Conservation (phyloP, 495 filamentous ascomycete genomes). For the Podospora pseudocomata region DNA sequence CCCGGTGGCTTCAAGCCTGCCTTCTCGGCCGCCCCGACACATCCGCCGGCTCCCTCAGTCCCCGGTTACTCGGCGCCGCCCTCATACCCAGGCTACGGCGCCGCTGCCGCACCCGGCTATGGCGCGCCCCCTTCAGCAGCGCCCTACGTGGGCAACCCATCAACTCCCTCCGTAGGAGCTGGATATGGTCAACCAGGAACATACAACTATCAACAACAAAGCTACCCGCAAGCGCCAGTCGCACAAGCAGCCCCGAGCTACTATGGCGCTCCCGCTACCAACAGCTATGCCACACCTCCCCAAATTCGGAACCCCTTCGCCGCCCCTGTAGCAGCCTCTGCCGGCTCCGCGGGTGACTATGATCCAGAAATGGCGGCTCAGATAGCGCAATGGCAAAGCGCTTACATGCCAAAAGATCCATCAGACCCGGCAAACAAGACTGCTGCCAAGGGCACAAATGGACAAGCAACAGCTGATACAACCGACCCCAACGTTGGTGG, state of each 20-base stretch:
- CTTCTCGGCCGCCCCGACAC: conserved; percentile 42
- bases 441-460: conserved; percentile 23
- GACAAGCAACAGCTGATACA: conserved; percentile 32
- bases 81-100: conserved; percentile 31
- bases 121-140: conserved; percentile 34
- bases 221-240: conserved; percentile 26
- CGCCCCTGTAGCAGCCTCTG: conserved; percentile 44
- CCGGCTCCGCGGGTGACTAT: conserved; percentile 37
- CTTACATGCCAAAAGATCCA: conserved; percentile 64
- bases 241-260: conserved; percentile 25
- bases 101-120: conserved; percentile 37
- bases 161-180: conserved; percentile 26
- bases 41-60: conserved; percentile 10
- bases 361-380: conserved; percentile 90
- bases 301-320: conserved; percentile 87
- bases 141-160: conserved; percentile 34
- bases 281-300: conserved; percentile 55
- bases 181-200: conserved; percentile 33
- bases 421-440: conserved; percentile 32
- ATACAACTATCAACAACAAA: conserved; percentile 47
- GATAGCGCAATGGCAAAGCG: conserved; percentile 94
- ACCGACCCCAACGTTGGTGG: conserved; percentile 31
- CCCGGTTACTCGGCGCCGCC: conserved; percentile 32
- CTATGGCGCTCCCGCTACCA: conserved; percentile 24
- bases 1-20: conserved; percentile 57